Evolutionary conservation across 495 filamentous ascomycete species (phyloP), one percentile per base, ranked within the genome.

Genomic region (Hyaloscypha finlandica): DNA sequence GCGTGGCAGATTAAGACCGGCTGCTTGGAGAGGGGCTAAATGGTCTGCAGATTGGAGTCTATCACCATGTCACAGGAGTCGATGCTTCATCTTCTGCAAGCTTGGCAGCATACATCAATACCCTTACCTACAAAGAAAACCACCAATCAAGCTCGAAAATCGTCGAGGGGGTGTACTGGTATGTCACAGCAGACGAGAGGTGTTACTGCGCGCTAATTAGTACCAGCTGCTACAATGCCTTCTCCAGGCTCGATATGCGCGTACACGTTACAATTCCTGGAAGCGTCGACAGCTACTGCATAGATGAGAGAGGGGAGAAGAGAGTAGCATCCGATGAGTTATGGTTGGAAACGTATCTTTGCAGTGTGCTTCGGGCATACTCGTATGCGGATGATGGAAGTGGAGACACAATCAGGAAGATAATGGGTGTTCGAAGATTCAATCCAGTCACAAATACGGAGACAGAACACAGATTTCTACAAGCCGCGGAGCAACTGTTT

Each of bases 401-500:
- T 65, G 93, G 94, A 35, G 94, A 97, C 69, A 88, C 88, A 3
- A 96, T 97, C 71, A 89, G 91, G 75, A 94, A 92, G 79, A 97
- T 99, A 67, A 88, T 97, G 66, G 96, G 94, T 19, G 92, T 97
- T 29, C 84, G 95, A 67, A 88, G 95, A 56, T 99, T 99, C 81
- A 98, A 99, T 75, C 95, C 95, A 0, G 92, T 98, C 61, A 97
- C 92, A 31, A 98, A 90, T 74, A 99, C 95, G 14, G 95, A 99
- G 76, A 92, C 93, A 66, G 95, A 99, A 75, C 96, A 99, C 74
- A 92, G 90, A 68, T 99, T 99, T 78, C 82, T 99, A 59, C 93
- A 96, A 74, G 93, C 96, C 20, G 95, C 96, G 16, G 95, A 98
- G 77, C 89, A 89, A 68, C 82, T 99, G 20, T 99, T 98, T 77